Evolutionary conservation across 345 rosid genomes (phyloP).

Genomic region (Gossypium longicalyx): DNA sequence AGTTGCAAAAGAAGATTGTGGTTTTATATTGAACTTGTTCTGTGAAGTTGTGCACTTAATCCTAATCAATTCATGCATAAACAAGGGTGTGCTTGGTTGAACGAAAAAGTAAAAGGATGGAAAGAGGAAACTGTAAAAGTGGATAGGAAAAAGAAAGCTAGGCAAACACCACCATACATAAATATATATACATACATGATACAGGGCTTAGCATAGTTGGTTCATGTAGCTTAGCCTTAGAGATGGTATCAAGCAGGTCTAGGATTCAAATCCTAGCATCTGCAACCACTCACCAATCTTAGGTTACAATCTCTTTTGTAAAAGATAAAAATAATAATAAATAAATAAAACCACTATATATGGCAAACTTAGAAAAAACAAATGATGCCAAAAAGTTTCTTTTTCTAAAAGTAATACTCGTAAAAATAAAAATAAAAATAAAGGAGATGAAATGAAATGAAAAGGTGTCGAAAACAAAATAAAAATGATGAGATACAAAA

Average conservation of each 20-base stretch:
- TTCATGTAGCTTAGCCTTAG: too few species aligned
- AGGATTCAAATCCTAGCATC: not conserved
- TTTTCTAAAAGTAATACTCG: not conserved
- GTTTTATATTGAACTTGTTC: not conserved
- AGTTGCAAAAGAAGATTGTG: not conserved
- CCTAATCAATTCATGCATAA: not conserved
- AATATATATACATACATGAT: not conserved
- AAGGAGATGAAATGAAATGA: not conserved
- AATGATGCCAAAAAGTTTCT: not conserved
- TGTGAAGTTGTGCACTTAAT: not conserved
- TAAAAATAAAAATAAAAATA: not conserved
- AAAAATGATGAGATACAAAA: not conserved
- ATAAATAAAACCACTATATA: too few species aligned
- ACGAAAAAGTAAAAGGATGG: not conserved
- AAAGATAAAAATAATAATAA: too few species aligned
- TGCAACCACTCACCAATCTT: not conserved
- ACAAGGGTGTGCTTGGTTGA: too few species aligned
- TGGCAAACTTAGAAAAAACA: too few species aligned
- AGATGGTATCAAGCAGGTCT: too few species aligned
- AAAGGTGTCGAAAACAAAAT: too few species aligned
- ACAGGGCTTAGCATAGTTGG: too few species aligned
- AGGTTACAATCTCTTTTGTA: too few species aligned
- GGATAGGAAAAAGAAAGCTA: not conserved
- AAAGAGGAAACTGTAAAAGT: not conserved
- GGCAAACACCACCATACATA: not conserved